Evolutionary conservation across 257 asterid species (phyloP), one percentile per base, ranked within the genome.

Genomic region (Nicotiana paniculata): DNA sequence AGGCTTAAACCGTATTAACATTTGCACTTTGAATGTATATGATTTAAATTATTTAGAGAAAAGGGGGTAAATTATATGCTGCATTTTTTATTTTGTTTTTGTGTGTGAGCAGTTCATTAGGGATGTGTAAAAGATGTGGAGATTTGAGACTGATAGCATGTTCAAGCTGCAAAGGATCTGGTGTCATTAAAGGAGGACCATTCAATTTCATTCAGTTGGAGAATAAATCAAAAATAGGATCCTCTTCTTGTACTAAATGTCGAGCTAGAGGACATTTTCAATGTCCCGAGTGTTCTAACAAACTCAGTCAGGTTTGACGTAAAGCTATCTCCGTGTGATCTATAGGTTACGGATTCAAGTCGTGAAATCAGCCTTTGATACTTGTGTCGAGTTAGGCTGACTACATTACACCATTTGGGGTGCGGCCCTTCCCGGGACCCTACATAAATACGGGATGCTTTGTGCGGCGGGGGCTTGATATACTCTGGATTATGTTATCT

Each of bases 101-200:
- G 61, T 51, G 9, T 10, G 43, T 30, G 28, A 69, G 70, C 93
- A 95, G 98, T 62, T 94, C 97, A 18, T 63, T 94, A 61, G 94
- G 96, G 9, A 93, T 94, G 95, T 94, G 98, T 88, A 90, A 90
- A 90, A 94, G 86, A 87, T 96, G 99, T 62, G 99, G 98, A 17
- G 97, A 93, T 82, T 26, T 94, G 84, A 93, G 88, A 88, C 77
- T 90, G 82, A 88, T 96, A 83, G 91, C 98, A 6, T 96, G 99
- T 87, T 79, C 91, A 77, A 90, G 76, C 21, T 96, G 98, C 85
- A 91, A 81, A 79, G 99, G 98, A n/a, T 85, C 93, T 32, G 97
- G 97, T 9, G 76, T 90, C 11, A 86, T 91, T 58, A 92, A 63
- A 77, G 91, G 90, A 30, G 89, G 92, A 18, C 87, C 91, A 58